Evolutionary conservation across 768 basidiomycete genomes (phyloP).

Genomic region (Paxillus involutus): DNA sequence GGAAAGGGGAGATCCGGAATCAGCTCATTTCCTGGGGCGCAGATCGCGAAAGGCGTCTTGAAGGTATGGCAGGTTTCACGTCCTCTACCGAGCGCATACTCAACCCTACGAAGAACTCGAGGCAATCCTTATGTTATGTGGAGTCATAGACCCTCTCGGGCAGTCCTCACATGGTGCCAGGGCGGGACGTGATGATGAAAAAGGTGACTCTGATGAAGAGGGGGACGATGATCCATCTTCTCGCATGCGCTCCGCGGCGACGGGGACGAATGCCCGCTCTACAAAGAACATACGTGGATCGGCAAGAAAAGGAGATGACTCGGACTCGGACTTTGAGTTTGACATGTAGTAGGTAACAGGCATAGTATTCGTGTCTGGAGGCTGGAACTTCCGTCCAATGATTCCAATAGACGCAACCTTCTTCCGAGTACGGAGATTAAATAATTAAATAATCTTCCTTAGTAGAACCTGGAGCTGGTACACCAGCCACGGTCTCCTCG

Average conservation of each 20-base stretch:
- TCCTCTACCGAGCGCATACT: conserved; percentile 2
- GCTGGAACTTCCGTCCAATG: background rate
- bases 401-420: background rate
- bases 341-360: conserved; percentile 55
- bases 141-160: conserved; percentile 61
- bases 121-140: conserved; percentile 61
- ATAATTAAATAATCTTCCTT: too few species aligned
- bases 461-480: too few species aligned
- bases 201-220: conserved; percentile 45
- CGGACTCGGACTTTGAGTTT: conserved; percentile 80
- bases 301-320: conserved; percentile 58
- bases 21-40: conserved; percentile 86
- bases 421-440: too few species aligned
- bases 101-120: conserved; percentile 57
- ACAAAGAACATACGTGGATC: conserved; percentile 56
- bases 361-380: background rate
- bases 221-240: conserved; percentile 52
- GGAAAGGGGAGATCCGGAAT: conserved; percentile 85
- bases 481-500: too few species aligned
- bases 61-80: conserved; percentile 54
- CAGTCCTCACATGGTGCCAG: conserved; percentile 31
- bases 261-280: conserved; percentile 51
- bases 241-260: conserved; percentile 54
- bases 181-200: conserved; percentile 31
- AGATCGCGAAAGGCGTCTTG: conserved; percentile 69